phyloP scores from a whole-genome alignment of 208 protist genomes.

The Crithidia expoeki region DNA sequence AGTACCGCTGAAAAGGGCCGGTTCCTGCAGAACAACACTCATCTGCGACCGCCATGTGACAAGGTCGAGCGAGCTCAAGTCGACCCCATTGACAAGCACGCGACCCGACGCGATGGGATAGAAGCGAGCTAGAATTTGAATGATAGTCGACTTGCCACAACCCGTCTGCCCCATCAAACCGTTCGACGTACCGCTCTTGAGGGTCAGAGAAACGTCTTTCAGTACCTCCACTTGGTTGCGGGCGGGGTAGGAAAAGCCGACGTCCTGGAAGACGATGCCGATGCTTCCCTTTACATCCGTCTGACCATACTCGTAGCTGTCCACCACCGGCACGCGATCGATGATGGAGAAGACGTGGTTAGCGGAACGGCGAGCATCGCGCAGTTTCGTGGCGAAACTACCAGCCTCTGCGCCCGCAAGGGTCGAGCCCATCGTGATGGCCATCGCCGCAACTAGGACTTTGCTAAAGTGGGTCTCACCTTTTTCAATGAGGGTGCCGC shows the following conservation, averaged over 20 bases:
- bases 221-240: constrained; percentile 61
- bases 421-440: constrained; percentile 67
- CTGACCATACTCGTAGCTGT: constrained; percentile 49
- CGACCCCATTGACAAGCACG: constrained; percentile 51
- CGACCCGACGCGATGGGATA: constrained; percentile 49
- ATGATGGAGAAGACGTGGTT: constrained; percentile 76
- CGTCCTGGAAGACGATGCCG: constrained; percentile 48
- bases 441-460: constrained; percentile 56
- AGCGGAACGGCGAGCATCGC: constrained; percentile 48
- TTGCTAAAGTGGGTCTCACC: constrained; percentile 70
- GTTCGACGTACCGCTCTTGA: constrained; percentile 53
- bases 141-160: constrained; percentile 85
- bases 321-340: constrained; percentile 70
- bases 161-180: constrained; percentile 91
- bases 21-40: constrained; percentile 84
- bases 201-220: constrained; percentile 37
- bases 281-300: constrained; percentile 45
- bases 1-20: constrained; percentile 77
- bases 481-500: constrained; percentile 67
- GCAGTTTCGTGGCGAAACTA: constrained; percentile 64
- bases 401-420: constrained; percentile 64
- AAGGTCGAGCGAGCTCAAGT: constrained; percentile 40
- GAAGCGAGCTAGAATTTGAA: constrained; percentile 73
- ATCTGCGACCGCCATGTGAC: constrained; percentile 63
- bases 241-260: constrained; percentile 70